phyloP scores from a whole-genome alignment of 2,329 filamentous ascomycete genomes.

The Fusarium lateritium region DNA sequence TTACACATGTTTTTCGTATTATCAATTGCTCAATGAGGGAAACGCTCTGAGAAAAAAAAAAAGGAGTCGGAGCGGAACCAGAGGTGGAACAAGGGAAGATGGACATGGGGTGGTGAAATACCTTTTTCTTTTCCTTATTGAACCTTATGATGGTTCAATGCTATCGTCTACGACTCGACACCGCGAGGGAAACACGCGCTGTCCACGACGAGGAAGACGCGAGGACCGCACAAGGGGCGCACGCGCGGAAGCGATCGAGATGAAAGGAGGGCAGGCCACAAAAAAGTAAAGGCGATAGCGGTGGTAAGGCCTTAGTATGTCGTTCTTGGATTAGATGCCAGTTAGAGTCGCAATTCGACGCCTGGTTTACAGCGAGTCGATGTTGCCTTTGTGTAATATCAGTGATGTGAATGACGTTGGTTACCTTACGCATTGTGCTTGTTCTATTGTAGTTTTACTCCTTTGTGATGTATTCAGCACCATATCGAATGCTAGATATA shows the following conservation, averaged over 20 bases:
- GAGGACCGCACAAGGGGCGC: conserved; percentile 3
- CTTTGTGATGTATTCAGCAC: too few species aligned
- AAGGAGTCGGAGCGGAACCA: not conserved
- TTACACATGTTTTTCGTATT: conserved; percentile 21
- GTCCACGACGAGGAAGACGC: conserved; percentile 2
- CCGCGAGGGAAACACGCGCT: conserved; percentile 10
- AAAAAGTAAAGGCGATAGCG: conserved; percentile 27
- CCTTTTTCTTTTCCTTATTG: conserved; percentile 12
- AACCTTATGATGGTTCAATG: conserved; percentile 11
- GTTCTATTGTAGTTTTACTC: too few species aligned
- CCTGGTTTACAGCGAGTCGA: conserved; percentile 38
- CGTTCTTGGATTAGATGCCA: conserved; percentile 48
- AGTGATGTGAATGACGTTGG: conserved; percentile 14
- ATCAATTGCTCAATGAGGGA: conserved; percentile 18
- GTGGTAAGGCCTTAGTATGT: conserved; percentile 27
- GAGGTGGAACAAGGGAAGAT: not conserved
- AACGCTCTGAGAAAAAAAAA: not conserved
- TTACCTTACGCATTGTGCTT: not conserved
- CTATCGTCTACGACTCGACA: conserved; percentile 3
- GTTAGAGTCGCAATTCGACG: conserved; percentile 47
- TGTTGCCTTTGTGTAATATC: conserved; percentile 31
- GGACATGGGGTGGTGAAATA: conserved; percentile 11
- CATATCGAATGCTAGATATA: too few species aligned
- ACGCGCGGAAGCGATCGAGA: not conserved
- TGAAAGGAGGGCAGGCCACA: not conserved